phyloP scores from a whole-genome alignment of 345 rosid species.

The Capsella bursapastoris region DNA sequence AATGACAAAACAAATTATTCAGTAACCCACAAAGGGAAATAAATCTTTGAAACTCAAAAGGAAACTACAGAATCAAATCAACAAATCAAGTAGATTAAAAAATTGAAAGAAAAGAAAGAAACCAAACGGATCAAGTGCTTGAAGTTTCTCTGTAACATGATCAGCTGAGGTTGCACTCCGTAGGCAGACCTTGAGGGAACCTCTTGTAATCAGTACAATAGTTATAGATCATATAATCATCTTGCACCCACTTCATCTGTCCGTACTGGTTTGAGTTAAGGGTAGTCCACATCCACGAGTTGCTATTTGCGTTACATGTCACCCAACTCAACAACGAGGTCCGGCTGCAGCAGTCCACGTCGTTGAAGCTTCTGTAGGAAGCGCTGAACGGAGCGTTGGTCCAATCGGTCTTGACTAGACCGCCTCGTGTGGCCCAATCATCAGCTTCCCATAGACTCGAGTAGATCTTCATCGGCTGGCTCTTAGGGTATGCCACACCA shows the following conservation, averaged over 20 bases:
- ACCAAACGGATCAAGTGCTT: background rate
- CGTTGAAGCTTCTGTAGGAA: constrained; percentile 57
- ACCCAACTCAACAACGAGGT: constrained; percentile 45
- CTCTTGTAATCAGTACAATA: constrained; percentile 56
- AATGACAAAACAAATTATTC: background rate
- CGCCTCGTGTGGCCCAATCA: constrained; percentile 77
- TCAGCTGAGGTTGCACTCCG: constrained; percentile 47
- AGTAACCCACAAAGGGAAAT: constrained; percentile 13
- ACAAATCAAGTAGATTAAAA: background rate
- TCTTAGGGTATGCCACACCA: constrained; percentile 68
- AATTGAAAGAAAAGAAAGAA: background rate
- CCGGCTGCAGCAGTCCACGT: constrained; percentile 51
- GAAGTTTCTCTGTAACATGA: background rate
- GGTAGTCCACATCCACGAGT: constrained; percentile 53
- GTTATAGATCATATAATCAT: constrained; percentile 56
- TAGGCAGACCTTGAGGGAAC: constrained; percentile 56
- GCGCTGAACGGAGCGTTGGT: constrained; percentile 67
- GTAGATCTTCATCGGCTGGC: constrained; percentile 63
- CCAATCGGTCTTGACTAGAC: constrained; percentile 66
- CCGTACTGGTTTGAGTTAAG: constrained; percentile 43
- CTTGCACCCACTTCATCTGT: constrained; percentile 58
- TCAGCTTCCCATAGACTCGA: constrained; percentile 79
- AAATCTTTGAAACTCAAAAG: constrained; percentile 12
- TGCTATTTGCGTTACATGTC: constrained; percentile 42
- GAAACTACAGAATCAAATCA: constrained; percentile 11